These are phyloP conservation scores for Perilla frutescens DNA, from an alignment of 257 asterid species.

Conservation along the genomic window DNA sequence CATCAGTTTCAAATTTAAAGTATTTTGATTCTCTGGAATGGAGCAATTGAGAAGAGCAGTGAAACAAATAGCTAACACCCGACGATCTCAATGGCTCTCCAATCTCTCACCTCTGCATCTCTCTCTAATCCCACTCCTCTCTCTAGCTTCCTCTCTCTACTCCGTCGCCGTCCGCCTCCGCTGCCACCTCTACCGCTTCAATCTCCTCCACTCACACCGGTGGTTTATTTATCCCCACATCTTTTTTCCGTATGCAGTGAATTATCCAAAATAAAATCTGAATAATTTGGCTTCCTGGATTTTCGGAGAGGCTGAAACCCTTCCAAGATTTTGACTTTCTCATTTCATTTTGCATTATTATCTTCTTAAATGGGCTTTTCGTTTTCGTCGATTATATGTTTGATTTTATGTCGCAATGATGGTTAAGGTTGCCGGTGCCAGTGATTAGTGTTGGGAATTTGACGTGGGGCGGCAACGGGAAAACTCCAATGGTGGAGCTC, in stretches of 20 bases:
- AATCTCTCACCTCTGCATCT: slow-evolving; percentile 56
- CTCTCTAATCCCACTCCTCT: slow-evolving; percentile 78
- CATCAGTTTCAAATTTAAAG: background rate
- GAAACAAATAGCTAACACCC: slow-evolving; percentile 73
- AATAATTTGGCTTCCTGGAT: background rate
- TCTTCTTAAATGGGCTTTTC: background rate
- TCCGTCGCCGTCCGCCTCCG: slow-evolving; percentile 61
- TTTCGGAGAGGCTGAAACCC: background rate
- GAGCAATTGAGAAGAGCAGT: slow-evolving; percentile 63
- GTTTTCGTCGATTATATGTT: background rate
- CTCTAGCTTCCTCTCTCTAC: slow-evolving; percentile 67
- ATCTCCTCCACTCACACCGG: slow-evolving; percentile 59
- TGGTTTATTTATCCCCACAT: slow-evolving; percentile 18
- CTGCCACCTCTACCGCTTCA: slow-evolving; percentile 56
- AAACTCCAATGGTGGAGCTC: slow-evolving; percentile 96
- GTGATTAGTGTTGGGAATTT: slow-evolving; percentile 94
- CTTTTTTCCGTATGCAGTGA: background rate
- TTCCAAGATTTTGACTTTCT: background rate
- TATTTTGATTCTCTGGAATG: slow-evolving; percentile 41
- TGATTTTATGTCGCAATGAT: background rate
- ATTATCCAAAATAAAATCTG: background rate
- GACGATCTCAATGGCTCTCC: slow-evolving; percentile 47
- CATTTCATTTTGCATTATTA: background rate
- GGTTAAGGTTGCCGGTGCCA: slow-evolving; percentile 74
- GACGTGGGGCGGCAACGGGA: slow-evolving; percentile 99